Conservation (phyloP, 192 early-diverging fungal genomes). For the Coemansia sp. region DNA sequence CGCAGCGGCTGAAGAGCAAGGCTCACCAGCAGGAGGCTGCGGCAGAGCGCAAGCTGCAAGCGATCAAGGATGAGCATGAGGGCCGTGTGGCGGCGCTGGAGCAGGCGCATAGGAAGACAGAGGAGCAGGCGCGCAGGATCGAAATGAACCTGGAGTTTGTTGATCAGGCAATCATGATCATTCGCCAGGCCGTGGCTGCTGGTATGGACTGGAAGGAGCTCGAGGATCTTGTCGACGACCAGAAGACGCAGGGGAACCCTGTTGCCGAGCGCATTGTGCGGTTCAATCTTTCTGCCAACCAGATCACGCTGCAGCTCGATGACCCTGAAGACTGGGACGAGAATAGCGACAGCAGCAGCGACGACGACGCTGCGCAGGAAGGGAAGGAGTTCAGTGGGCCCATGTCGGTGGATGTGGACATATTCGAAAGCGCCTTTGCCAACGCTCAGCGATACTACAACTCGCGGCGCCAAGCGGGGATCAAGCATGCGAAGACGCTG, state of each 20-base stretch:
- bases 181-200: conserved; percentile 83
- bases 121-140: conserved; percentile 81
- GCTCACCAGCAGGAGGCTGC: conserved; percentile 71
- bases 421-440: conserved; percentile 83
- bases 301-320: conserved; percentile 70
- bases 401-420: conserved; percentile 78
- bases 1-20: conserved; percentile 75
- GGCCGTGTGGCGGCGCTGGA: conserved; percentile 80
- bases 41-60: conserved; percentile 83
- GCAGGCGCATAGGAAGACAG: conserved; percentile 67
- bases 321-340: conserved; percentile 60
- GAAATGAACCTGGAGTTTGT: conserved; percentile 82
- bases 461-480: conserved; percentile 75
- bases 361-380: conserved; percentile 46
- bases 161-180: conserved; percentile 84
- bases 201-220: conserved; percentile 98
- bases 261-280: conserved; percentile 76
- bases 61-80: conserved; percentile 76
- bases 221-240: conserved; percentile 81
- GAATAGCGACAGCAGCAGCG: conserved; percentile 44
- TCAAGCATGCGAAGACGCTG: conserved; percentile 91
- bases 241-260: conserved; percentile 74
- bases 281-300: conserved; percentile 79
- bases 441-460: conserved; percentile 92
- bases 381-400: conserved; percentile 43